These are phyloP conservation scores for Wickerhamiella sorbophila DNA, from an alignment of 805 yeast species.

Conservation along the genomic window DNA sequence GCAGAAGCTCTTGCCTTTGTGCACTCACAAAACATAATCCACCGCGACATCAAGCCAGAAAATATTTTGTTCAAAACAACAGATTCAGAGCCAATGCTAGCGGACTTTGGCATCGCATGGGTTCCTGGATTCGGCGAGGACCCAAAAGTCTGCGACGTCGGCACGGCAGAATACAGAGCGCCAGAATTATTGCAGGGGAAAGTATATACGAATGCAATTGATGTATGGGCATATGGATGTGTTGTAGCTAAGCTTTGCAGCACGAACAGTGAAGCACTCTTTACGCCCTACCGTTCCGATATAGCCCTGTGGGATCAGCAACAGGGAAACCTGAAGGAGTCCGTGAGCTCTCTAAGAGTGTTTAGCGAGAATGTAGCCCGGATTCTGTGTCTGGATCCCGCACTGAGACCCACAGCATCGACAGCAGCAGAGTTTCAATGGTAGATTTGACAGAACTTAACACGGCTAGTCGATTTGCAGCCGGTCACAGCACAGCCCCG, in stretches of 20 bases:
- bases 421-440: constrained; percentile 23
- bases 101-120: constrained; percentile 60
- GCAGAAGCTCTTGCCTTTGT: constrained; percentile 17
- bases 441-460: constrained; percentile 3
- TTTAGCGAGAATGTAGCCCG: no score
- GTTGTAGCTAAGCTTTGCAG: constrained; percentile 41
- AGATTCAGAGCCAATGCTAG: constrained; percentile 26
- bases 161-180: constrained; percentile 55
- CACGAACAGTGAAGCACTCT: constrained; percentile 26
- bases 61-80: constrained; percentile 44
- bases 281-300: constrained; percentile 36
- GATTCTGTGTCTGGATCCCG: constrained; percentile 41
- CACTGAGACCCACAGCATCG: constrained; percentile 41
- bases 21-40: constrained; percentile 24
- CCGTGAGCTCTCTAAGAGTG: no score
- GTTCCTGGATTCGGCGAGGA: constrained; percentile 21
- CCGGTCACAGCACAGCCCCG: constrained; percentile 1
- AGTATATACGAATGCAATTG: constrained; percentile 42
- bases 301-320: constrained; percentile 42
- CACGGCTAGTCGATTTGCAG: constrained; percentile 1
- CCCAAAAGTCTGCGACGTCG: constrained; percentile 34
- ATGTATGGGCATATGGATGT: constrained; percentile 62
- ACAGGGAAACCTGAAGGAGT: constrained; percentile 30
- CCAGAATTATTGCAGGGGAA: constrained; percentile 58
- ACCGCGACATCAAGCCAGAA: constrained; percentile 48